Evolutionary conservation across 352 stramenopile species (phyloP), one percentile per base, ranked within the genome.

Genomic region (Phytopythium ostracodes): DNA sequence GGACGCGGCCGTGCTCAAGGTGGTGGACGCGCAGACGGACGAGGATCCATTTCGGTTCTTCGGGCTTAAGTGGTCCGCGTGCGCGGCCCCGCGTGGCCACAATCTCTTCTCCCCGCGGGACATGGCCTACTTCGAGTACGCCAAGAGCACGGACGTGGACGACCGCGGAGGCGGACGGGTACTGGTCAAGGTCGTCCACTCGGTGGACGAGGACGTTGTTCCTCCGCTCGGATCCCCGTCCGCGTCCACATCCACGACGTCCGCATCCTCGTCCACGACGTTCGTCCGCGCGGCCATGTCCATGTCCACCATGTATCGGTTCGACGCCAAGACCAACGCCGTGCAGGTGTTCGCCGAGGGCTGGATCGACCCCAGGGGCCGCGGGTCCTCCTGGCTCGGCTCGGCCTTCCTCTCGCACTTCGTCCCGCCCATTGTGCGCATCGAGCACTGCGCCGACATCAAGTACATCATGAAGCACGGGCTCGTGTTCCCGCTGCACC

Each of bases 391-490:
- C 18, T 88, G 75, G 72, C 66, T 88, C 24, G 67, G 77, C 47
- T 88, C 78, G 59, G 59, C 77, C 6, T 84, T 88, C 63, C 72
- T 89, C 33, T 82, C 83, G 29, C 71, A 85, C 17, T 86, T 92
- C 36, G 82, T 77, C 29, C 75, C 73, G 1, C 79, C 77, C 1
- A 67, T 92, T 25, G 66, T 84, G n/a, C 74, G 81, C 25, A 74
- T 92, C 27, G 75, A 88, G 50, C 70, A 87, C 63, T 83, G 81
- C 60, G 80, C 79, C 8, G 83, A 92, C 55, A 85, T 86, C 62
- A 92, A 92, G 77, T 88, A 88, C 70, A 88, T 92, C 60, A 82
- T 88, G 62, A 87, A 89, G 64, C 81, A 89, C 64, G 79, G 79
- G 12, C 80, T 87, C 66, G 69, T 92, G 55, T 88, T 90, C 56